Conservation (phyloP, 805 yeast species). For the Metschnikowia peoriensis region DNA sequence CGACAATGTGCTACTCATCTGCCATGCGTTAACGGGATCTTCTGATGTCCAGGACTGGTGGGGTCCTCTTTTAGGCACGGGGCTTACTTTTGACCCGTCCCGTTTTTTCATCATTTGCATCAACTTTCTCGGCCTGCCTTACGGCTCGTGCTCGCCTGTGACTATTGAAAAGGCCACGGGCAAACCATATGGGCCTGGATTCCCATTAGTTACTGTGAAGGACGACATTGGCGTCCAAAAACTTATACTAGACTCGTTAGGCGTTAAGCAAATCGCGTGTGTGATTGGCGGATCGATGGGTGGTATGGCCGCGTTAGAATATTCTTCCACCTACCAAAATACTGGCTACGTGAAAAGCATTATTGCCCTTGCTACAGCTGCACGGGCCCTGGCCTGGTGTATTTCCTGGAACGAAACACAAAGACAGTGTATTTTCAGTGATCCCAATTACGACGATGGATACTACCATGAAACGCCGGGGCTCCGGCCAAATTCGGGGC, state of each 20-base stretch:
- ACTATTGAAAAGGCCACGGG: slow-evolving; percentile 77
- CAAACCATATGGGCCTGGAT: slow-evolving; percentile 85
- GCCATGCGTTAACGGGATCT: slow-evolving; percentile 96
- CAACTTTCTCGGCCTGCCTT: slow-evolving; percentile 94
- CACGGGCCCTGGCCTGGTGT: slow-evolving; percentile 97
- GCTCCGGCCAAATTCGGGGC: slow-evolving; percentile 73
- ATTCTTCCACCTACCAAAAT: slow-evolving; percentile 63
- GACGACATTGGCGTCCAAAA: slow-evolving; percentile 86
- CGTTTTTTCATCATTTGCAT: slow-evolving; percentile 83
- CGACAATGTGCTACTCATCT: slow-evolving; percentile 82
- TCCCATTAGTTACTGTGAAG: slow-evolving; percentile 89
- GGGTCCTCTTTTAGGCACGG: slow-evolving; percentile 91
- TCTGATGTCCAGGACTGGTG: slow-evolving; percentile 98
- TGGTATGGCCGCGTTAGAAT: slow-evolving; percentile 93
- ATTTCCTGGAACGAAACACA: slow-evolving; percentile 99
- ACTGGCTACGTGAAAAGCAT: slow-evolving; percentile 63
- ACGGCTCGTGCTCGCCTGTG: slow-evolving; percentile 92
- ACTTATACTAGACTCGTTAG: slow-evolving; percentile 72
- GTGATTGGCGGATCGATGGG: slow-evolving; percentile 99
- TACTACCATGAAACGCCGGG: slow-evolving; percentile 62
- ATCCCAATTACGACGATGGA: slow-evolving; percentile 91
- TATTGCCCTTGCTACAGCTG: slow-evolving; percentile 89
- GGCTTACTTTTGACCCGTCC: slow-evolving; percentile 86
- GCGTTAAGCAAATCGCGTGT: slow-evolving; percentile 75
- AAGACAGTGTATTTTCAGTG: slow-evolving; percentile 92